These are phyloP conservation scores for Conoideocrella luteorostrata DNA, from an alignment of 2,329 filamentous ascomycete genomes.

Conservation along the genomic window DNA sequence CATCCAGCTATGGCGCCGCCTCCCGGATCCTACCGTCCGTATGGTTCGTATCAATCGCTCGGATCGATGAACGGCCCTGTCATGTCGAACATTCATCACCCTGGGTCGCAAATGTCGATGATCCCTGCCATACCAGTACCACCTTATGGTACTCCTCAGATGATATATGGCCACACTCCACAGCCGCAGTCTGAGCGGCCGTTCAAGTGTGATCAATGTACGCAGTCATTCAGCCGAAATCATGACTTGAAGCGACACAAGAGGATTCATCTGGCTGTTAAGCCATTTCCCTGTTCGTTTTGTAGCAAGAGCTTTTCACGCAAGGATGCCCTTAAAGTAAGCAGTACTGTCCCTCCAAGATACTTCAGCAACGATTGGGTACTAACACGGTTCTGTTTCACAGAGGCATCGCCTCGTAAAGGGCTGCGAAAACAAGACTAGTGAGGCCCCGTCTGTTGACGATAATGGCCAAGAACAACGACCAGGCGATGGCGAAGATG, in stretches of 20 bases:
- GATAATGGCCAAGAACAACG: conserved; percentile 12
- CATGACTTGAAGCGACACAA: conserved; percentile 96
- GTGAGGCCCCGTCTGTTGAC: conserved; percentile 17
- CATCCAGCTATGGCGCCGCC: conserved; percentile 35
- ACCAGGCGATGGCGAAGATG: conserved; percentile 9
- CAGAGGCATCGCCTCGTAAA: conserved; percentile 60
- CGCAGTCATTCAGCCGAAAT: conserved; percentile 91
- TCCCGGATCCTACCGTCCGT: conserved; percentile 43
- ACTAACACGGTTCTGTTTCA: conserved; percentile 5
- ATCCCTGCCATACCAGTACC: conserved; percentile 52
- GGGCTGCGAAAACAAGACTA: conserved; percentile 43
- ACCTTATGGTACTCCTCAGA: conserved; percentile 50
- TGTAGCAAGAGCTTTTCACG: conserved; percentile 97
- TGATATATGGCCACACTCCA: conserved; percentile 54
- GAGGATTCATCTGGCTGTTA: conserved; percentile 87
- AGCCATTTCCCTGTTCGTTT: conserved; percentile 85
- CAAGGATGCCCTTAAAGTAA: conserved; percentile 94
- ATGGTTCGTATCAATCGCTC: conserved; percentile 42
- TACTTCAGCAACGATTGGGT: neutral
- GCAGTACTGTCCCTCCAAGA: conserved; percentile 17
- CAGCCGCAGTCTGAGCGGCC: conserved; percentile 64
- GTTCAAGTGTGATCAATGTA: conserved; percentile 89
- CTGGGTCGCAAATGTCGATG: conserved; percentile 64
- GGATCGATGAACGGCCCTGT: conserved; percentile 61
- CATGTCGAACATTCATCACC: conserved; percentile 72